Base-by-base conservation (phyloP, 2,329 filamentous ascomycete genomes). In the Ceratocystis cubensis region DNA sequence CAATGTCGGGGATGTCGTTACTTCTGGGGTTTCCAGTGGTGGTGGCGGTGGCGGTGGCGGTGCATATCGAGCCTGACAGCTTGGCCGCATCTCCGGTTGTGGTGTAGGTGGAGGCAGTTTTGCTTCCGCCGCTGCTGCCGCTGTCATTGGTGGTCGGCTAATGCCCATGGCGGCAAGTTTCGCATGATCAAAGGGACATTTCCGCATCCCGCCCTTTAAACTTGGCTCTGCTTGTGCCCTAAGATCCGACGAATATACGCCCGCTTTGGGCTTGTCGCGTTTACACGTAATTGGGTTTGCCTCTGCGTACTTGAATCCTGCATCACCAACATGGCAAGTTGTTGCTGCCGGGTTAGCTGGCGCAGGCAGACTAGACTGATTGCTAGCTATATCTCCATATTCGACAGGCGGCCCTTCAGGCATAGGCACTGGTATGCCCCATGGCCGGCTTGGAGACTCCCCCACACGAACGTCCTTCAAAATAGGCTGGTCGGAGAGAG, bases 381-480 rank as follows among this genome's bases (percentile, higher is more conserved):
- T 50, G 10, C 62, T 64, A 8, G 44, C 59, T 17, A 5, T 48
- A 0, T 48, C 48, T 1, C 25, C 53, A 6, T 45, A 33, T 15
- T 46, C 48, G 15, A n/a, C 7, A 30, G 15, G 7, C 4, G n/a
- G 41, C 22, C 41, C 22, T 41, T 82, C 78, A 69, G 82, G 79
- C 46, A 84, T 75, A 2, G 92, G 92, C 0, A 96, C 87, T 4
- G 85, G 84, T 64, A 96, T 96, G 5, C 92, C 92, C 92, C 92
- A 96, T 15, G 93, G 93, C 57, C 93, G 82, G 74, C 89, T 96
- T 4, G 93, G 93, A 15, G 90, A 96, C 75, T 97, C 93, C 56
- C 93, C 93, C 25, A 97, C 86, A n/a, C 93, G 83, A 8, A 97
- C 84, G 71, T 96, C 93, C 73, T 93, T 90, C 64, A 97, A 37